These are phyloP conservation scores for Stropharia rugosoannulata DNA, from an alignment of 768 basidiomycete species.

Conservation along the genomic window DNA sequence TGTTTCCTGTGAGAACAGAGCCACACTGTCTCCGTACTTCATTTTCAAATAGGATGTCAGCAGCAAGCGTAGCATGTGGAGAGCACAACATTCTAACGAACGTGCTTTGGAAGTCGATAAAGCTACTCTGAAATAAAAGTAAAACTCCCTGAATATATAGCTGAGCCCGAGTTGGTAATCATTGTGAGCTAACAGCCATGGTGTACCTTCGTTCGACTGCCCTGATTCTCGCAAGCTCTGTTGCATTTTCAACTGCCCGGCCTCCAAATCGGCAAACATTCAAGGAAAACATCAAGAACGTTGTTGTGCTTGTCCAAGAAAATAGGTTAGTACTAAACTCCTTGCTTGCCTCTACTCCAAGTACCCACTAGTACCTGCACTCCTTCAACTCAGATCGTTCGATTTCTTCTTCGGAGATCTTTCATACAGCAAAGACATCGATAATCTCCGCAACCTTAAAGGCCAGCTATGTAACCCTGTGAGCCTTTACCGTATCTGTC, in stretches of 20 bases:
- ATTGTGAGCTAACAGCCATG: neutral
- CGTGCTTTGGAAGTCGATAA: neutral
- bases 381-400: constrained; percentile 19
- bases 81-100: neutral
- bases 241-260: neutral
- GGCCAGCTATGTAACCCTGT: constrained; percentile 22
- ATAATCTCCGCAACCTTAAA: constrained; percentile 16
- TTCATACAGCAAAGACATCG: constrained; percentile 15
- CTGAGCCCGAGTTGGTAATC: too few species aligned
- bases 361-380: neutral
- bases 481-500: neutral
- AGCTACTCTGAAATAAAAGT: too few species aligned
- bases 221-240: neutral
- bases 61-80: neutral
- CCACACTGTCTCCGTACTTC: neutral
- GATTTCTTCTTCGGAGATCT: constrained; percentile 28
- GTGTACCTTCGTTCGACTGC: constrained; percentile 2
- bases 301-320: constrained; percentile 26
- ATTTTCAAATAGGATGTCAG: neutral
- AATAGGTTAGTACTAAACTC: constrained; percentile 12
- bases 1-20: neutral
- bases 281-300: constrained; percentile 17
- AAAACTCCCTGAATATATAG: too few species aligned
- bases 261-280: neutral
- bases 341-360: too few species aligned